Conservation (phyloP, 2,329 filamentous ascomycete species). For the Mycocentrospora acerina region DNA sequence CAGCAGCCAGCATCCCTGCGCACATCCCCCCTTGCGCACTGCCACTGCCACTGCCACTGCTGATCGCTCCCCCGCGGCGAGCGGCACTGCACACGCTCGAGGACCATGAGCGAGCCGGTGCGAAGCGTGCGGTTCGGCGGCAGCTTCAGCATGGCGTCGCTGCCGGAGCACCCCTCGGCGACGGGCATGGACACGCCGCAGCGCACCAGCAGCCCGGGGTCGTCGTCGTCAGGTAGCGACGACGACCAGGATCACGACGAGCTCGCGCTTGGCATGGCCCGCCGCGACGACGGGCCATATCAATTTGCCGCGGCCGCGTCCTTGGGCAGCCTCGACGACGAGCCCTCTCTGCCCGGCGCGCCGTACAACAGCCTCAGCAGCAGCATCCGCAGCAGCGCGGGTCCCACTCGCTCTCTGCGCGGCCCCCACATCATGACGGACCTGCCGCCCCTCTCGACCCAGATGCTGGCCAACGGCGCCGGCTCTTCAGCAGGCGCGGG, state of each 20-base stretch:
- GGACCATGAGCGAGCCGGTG: too few relatives aligned
- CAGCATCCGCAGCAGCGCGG: constrained; percentile 28
- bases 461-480: constrained; percentile 28
- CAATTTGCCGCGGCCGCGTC: constrained; percentile 43
- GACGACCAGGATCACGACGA: constrained; percentile 45
- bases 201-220: constrained; percentile 41
- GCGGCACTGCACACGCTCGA: constrained; percentile 45
- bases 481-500: constrained; percentile 13
- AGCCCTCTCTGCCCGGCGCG: constrained; percentile 31
- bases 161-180: not conserved
- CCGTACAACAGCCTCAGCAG: constrained; percentile 18
- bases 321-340: constrained; percentile 36
- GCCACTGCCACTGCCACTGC: not conserved
- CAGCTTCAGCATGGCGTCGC: constrained; percentile 18
- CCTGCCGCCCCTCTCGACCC: constrained; percentile 29
- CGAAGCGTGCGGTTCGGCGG: constrained; percentile 27
- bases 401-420: constrained; percentile 24
- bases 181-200: constrained; percentile 6
- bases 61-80: too few relatives aligned
- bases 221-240: constrained; percentile 50
- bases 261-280: constrained; percentile 48
- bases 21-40: too few relatives aligned
- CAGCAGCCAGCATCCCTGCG: too few relatives aligned
- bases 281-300: constrained; percentile 41
- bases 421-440: constrained; percentile 28